Evolutionary conservation across 768 basidiomycete genomes (phyloP).

Genomic region (Mycena sanguinolenta): DNA sequence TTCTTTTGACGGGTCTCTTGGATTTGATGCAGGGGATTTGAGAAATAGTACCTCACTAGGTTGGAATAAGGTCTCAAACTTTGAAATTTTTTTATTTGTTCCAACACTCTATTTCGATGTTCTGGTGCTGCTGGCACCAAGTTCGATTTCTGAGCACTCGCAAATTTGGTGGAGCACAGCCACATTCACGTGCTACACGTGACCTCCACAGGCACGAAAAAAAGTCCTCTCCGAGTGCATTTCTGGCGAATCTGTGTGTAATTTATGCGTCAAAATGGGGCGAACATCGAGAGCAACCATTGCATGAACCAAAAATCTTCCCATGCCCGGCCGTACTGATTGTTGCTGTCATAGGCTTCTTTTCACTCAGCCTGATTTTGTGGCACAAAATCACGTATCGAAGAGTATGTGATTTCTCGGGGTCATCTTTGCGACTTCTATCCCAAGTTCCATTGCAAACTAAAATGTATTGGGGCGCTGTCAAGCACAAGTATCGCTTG

Average conservation of each 20-base stretch:
- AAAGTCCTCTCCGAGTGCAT: neutral
- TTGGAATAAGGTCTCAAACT: neutral
- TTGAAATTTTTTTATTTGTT: neutral
- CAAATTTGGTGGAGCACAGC: slow-evolving; percentile 8
- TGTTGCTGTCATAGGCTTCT: slow-evolving; percentile 39
- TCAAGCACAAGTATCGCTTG: neutral
- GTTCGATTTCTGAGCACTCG: neutral
- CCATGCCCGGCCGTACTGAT: slow-evolving; percentile 13
- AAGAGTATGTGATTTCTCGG: slow-evolving; percentile 37
- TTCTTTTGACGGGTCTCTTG: neutral
- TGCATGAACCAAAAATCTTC: neutral
- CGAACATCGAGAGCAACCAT: neutral
- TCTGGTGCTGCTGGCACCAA: neutral
- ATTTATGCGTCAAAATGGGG: slow-evolving; percentile 5
- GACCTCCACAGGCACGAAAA: too few relatives aligned
- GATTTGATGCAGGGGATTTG: neutral
- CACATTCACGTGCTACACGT: too few relatives aligned
- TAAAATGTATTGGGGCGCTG: slow-evolving; percentile 8
- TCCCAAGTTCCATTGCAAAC: slow-evolving; percentile 6
- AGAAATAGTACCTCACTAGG: neutral
- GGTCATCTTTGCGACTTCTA: slow-evolving; percentile 6
- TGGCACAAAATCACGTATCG: slow-evolving; percentile 43
- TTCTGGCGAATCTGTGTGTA: neutral
- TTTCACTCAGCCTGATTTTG: slow-evolving; percentile 40
- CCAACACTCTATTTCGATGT: neutral